These are phyloP conservation scores for Backusella psychrophila DNA, from an alignment of 192 early-diverging fungal genomes.

Conservation along the genomic window DNA sequence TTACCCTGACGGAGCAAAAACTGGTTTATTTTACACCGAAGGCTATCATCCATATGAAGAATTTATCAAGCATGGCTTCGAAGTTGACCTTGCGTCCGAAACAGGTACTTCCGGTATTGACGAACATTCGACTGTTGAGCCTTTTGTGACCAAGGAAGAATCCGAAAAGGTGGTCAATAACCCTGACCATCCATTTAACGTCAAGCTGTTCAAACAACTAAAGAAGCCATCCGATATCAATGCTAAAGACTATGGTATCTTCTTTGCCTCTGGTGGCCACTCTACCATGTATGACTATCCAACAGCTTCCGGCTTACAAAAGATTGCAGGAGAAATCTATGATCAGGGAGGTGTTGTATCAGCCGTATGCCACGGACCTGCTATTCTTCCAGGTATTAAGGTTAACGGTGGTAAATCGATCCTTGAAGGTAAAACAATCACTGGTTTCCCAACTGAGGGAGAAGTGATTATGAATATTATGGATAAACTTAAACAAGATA, in stretches of 20 bases:
- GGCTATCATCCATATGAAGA: constrained; percentile 50
- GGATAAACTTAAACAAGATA: constrained; percentile 34
- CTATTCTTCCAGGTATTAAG: constrained; percentile 61
- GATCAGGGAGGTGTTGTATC: constrained; percentile 50
- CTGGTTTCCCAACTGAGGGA: constrained; percentile 71
- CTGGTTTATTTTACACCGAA: constrained; percentile 55
- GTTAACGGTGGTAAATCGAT: constrained; percentile 56
- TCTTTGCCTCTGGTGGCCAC: constrained; percentile 55
- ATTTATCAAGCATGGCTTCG: constrained; percentile 43
- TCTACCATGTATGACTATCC: constrained; percentile 55
- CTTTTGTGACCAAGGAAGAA: constrained; percentile 38
- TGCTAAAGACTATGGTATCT: constrained; percentile 46
- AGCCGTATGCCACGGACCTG: constrained; percentile 67
- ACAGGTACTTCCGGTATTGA: constrained; percentile 51
- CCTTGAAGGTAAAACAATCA: constrained; percentile 62
- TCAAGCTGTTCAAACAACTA: constrained; percentile 37
- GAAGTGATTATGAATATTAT: constrained; percentile 51
- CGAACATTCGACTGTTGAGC: constrained; percentile 45
- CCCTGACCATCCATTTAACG: constrained; percentile 38
- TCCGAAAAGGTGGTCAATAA: constrained; percentile 40
- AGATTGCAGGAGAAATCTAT: constrained; percentile 52
- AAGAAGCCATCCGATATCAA: constrained; percentile 47
- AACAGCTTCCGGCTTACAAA: constrained; percentile 39
- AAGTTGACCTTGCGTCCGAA: constrained; percentile 52
- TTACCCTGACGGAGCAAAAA: constrained; percentile 49